Percentiles rank a stretch among this genome's conserved stretches.
Evolutionary conservation across 805 yeast species (phyloP).

Genomic region (Kodamaea nitidulidarum): DNA sequence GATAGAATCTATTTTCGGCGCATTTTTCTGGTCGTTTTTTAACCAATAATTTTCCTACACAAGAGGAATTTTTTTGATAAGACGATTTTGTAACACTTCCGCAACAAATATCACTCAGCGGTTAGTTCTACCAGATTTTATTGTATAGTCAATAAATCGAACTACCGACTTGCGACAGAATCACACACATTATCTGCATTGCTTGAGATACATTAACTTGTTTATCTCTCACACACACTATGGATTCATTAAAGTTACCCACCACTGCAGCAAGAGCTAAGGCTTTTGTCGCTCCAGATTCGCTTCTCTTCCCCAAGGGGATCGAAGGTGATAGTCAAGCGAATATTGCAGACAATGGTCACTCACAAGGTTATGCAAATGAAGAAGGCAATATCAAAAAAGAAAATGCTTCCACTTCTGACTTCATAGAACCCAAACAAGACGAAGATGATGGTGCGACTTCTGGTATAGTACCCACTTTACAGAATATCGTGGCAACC

Average conservation of each 20-base stretch:
- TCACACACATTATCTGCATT: constrained; percentile 1
- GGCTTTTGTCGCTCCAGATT: constrained; percentile 63
- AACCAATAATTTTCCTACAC: constrained; percentile 4
- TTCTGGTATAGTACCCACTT: constrained; percentile 93
- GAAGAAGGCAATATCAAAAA: constrained; percentile 13
- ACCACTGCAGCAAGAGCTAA: constrained; percentile 75
- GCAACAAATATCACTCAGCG: neutral
- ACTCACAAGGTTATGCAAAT: constrained; percentile 6
- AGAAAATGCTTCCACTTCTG: constrained; percentile 12
- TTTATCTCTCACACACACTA: constrained; percentile 31
- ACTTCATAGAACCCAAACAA: constrained; percentile 36
- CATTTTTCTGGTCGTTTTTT: constrained; percentile 7
- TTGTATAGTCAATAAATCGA: constrained; percentile 5
- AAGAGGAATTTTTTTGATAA: constrained; percentile 1
- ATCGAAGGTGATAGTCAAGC: constrained; percentile 23
- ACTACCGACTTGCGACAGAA: neutral
- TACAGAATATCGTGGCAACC: constrained; percentile 95
- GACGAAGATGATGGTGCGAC: constrained; percentile 66
- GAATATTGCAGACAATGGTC: constrained; percentile 10
- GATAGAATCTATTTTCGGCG: neutral
- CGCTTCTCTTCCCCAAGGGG: constrained; percentile 60
- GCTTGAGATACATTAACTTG: constrained; percentile 42
- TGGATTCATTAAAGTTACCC: constrained; percentile 75
- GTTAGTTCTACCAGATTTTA: constrained; percentile 1
- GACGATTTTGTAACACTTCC: constrained; percentile 1